Evolutionary conservation across 2,329 filamentous ascomycete species (phyloP).

Genomic region (Hypocrella siamensis): DNA sequence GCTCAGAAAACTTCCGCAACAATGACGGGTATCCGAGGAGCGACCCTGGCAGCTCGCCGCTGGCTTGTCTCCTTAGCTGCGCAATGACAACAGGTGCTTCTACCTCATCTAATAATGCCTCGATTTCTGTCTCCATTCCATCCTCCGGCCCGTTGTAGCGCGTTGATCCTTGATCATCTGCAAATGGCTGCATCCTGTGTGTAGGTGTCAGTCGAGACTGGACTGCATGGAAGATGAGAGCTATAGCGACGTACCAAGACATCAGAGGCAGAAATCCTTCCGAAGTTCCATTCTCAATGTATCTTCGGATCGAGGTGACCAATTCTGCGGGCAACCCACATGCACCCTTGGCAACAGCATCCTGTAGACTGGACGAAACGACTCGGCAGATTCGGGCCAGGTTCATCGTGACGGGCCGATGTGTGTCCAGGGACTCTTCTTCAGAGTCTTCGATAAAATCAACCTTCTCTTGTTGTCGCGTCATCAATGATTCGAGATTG

Average conservation of each 20-base stretch:
- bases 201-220: neutral
- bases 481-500: constrained; percentile 7
- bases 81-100: constrained; percentile 14
- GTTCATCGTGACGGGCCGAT: constrained; percentile 7
- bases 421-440: constrained; percentile 1
- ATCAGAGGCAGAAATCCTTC: constrained; percentile 13
- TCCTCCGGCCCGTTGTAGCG: constrained; percentile 6
- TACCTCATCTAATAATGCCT: constrained; percentile 11
- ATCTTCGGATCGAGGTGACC: constrained; percentile 11
- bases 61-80: constrained; percentile 11
- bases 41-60: constrained; percentile 10
- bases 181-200: constrained; percentile 12
- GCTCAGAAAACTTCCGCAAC: constrained; percentile 11
- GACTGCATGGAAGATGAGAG: too few relatives aligned
- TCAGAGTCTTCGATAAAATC: too few relatives aligned
- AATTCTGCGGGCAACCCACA: constrained; percentile 12
- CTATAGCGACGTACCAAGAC: constrained; percentile 14
- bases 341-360: constrained; percentile 5
- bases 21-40: constrained; percentile 13
- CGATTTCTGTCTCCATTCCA: constrained; percentile 12
- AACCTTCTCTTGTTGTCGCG: too few relatives aligned
- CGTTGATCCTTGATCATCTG: constrained; percentile 1
- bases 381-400: constrained; percentile 9
- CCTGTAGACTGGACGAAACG: constrained; percentile 8
- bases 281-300: constrained; percentile 10